Evolutionary conservation across 768 basidiomycete genomes (phyloP).

Genomic region (Erythrobasidium yunnanense): DNA sequence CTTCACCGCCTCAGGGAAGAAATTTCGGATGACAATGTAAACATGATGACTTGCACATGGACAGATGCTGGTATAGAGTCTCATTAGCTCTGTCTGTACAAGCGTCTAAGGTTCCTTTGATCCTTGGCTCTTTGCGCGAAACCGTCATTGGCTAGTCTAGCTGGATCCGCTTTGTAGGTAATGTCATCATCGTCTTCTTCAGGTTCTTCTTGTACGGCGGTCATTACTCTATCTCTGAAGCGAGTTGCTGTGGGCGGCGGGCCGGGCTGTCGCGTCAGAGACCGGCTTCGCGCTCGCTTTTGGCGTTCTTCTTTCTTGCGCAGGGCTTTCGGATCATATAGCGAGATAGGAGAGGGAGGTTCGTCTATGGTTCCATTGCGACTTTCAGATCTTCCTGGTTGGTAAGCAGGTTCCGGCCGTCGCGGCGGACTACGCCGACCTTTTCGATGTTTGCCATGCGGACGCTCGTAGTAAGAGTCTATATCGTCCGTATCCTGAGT

Average conservation of each 20-base stretch:
- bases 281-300: not conserved
- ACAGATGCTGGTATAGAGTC: too few species aligned
- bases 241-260: not conserved
- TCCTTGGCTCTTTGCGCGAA: conserved; percentile 14
- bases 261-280: not conserved
- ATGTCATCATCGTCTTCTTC: conserved; percentile 3
- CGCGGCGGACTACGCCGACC: not conserved
- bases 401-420: not conserved
- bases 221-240: not conserved
- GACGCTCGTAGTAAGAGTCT: conserved; percentile 5
- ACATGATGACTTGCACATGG: too few species aligned
- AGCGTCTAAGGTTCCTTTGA: not conserved
- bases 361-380: not conserved
- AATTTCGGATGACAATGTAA: too few species aligned
- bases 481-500: not conserved
- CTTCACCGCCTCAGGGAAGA: too few species aligned
- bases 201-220: conserved; percentile 4
- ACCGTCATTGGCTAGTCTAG: conserved; percentile 5
- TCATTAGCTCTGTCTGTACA: not conserved
- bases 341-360: conserved; percentile 1
- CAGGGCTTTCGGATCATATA: conserved; percentile 5
- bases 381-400: not conserved
- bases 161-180: not conserved
- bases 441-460: not conserved
- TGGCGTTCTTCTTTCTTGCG: not conserved